A percentile compares a stretch with the other conserved stretches of the same genome.
phyloP scores from a whole-genome alignment of 441 rosid genomes.

The Adansonia madagascariensis region DNA sequence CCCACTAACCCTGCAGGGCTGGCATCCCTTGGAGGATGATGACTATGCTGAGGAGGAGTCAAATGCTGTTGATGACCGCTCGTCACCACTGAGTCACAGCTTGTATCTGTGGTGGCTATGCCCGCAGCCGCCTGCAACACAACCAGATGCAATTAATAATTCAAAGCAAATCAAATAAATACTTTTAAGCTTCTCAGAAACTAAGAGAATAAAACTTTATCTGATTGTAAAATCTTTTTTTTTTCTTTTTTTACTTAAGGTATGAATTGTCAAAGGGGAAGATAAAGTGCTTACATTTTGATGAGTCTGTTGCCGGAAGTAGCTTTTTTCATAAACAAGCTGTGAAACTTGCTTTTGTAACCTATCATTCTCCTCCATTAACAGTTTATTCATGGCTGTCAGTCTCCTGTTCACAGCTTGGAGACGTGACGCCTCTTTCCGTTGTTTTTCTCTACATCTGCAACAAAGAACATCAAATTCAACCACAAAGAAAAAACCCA shows the following conservation, averaged over 20 bases:
- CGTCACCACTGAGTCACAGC: conserved; percentile 78
- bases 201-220: background rate
- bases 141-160: conserved; percentile 8
- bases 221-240: background rate
- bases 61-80: conserved; percentile 75
- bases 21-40: conserved; percentile 76
- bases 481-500: too few relatives aligned
- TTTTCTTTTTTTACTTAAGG: background rate
- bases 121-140: conserved; percentile 32
- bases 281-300: conserved; percentile 40
- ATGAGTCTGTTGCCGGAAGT: conserved; percentile 46
- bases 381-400: conserved; percentile 73
- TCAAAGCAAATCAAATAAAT: conserved; percentile 8
- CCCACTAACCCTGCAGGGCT: conserved; percentile 80
- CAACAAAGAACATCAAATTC: too few relatives aligned
- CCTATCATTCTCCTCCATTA: conserved; percentile 79
- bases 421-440: conserved; percentile 70
- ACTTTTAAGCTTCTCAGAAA: background rate
- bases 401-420: conserved; percentile 73
- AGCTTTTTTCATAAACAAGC: conserved; percentile 71
- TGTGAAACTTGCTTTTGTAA: conserved; percentile 77
- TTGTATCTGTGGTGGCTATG: conserved; percentile 69
- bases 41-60: too few relatives aligned
- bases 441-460: conserved; percentile 49
- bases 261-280: background rate